Conservation (phyloP, 805 yeast genomes). For the Yamadazyma insecticola region DNA sequence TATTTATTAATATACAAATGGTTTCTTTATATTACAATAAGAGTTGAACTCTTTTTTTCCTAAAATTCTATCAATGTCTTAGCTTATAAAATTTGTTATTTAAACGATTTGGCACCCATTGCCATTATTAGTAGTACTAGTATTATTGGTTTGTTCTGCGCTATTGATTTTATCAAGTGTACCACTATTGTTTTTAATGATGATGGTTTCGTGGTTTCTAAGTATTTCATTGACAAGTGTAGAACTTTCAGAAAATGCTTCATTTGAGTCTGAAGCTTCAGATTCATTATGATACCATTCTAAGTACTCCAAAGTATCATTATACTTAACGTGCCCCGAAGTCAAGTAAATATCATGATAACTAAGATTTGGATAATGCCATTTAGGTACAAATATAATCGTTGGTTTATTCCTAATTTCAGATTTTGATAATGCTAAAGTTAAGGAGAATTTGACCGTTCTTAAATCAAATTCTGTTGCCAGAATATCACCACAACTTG, state of each 20-base stretch:
- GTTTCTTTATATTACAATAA: too few relatives aligned
- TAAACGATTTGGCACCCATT: not conserved
- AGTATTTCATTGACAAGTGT: conserved; percentile 6
- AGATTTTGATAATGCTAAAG: conserved; percentile 22
- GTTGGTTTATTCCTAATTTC: conserved; percentile 38
- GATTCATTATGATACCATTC: conserved; percentile 60
- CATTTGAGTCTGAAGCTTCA: conserved; percentile 1
- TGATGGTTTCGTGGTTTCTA: conserved; percentile 22
- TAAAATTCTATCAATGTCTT: too few relatives aligned
- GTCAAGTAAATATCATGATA: conserved; percentile 45
- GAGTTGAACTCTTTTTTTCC: too few relatives aligned
- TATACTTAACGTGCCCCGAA: conserved; percentile 53
- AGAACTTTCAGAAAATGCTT: conserved; percentile 10
- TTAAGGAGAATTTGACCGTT: conserved; percentile 42
- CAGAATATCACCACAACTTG: conserved; percentile 55
- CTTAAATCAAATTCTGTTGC: conserved; percentile 57
- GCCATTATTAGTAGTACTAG: too few relatives aligned
- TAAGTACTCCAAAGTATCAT: conserved; percentile 48
- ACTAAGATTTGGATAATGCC: conserved; percentile 58
- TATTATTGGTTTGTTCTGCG: conserved; percentile 1
- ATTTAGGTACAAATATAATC: conserved; percentile 61
- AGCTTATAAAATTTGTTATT: not conserved
- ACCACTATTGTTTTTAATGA: conserved; percentile 36
- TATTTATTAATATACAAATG: not conserved
- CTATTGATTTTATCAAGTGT: conserved; percentile 12